Base-by-base conservation (phyloP, 331 rosid genomes). In the Telfairia occidentalis region DNA sequence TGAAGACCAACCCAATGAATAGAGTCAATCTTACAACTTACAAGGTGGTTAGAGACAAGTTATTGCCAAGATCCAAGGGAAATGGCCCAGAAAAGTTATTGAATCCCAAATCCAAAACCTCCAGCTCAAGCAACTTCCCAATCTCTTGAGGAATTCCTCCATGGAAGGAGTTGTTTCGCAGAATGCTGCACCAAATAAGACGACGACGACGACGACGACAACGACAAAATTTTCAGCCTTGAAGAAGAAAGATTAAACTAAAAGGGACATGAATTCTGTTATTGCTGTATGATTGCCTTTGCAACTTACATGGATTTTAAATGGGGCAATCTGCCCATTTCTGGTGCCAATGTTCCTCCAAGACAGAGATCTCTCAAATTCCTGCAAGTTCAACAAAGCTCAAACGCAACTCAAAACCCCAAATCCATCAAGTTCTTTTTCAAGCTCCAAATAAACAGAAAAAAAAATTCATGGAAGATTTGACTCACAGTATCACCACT, bases 91-190 rank as follows among this genome's bases (percentile, higher is more conserved):
- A 84, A 4, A 90, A 90, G 81, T 90, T 90, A 61, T 88, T 90
- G 75, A 50, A 80, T 77, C 94, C 89, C 84, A 90, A 80, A 76
- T 90, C 96, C 78, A 90, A 83, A 77, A 85, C 84, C 83, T 90
- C 92, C 34, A 90, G 83, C 59, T 85, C 86, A 83, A 81, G 73
- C 66, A 88, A 37, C 34, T 78, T 82, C 55, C 80, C 83, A 16
- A 88, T 84, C 81, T 87, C 92, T 52, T 53, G 55, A 0, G 94
- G 92, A 66, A 90, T 82, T 7, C 73, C 80, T 38, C 96, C 94
- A 9, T 53, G 61, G 73, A 90, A 82, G 13, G 90, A 85, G 79
- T 90, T 90, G 85, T 90, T 90, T 12, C 96, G 86, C 52, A 90
- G 80, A 83, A 82, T 82, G 21, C 96, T 90, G 86, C 74, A 74